A percentile compares a stretch with the other conserved stretches of the same genome.
Conservation (phyloP, 1,139 yeast genomes). For the Suhomyces anneliseae region DNA sequence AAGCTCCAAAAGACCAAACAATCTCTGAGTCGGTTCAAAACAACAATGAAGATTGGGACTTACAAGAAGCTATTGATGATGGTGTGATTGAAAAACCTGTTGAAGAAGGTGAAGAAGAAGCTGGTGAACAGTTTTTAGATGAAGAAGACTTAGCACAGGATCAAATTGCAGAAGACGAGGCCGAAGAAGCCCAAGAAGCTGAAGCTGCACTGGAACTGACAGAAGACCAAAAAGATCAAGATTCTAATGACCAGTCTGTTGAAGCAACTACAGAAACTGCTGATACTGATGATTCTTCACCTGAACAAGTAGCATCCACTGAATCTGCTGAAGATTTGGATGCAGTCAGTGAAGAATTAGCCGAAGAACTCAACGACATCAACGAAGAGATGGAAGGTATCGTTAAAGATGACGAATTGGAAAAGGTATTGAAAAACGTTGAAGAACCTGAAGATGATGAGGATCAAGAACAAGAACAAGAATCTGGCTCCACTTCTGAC, state of each 20-base stretch:
- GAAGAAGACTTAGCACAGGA: background rate
- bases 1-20: background rate
- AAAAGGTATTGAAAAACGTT: background rate
- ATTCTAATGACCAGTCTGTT: background rate
- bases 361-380: background rate
- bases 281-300: no score
- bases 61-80: background rate
- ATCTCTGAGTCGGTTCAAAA: slow-evolving; percentile 7
- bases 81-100: background rate
- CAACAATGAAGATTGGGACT: background rate
- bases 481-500: background rate
- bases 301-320: background rate
- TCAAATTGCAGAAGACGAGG: background rate
- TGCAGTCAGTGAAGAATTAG: background rate
- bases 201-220: background rate
- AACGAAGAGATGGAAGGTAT: background rate
- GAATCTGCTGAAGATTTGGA: background rate
- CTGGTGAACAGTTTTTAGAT: background rate
- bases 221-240: background rate
- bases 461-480: background rate
- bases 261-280: no score
- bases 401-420: background rate
- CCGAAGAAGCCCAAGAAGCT: no score
- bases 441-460: background rate
- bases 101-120: background rate